Percentiles rank a stretch among this genome's conserved stretches.
These are phyloP conservation scores for Suillus variegatus DNA, from an alignment of 768 basidiomycete species.

Conservation along the genomic window DNA sequence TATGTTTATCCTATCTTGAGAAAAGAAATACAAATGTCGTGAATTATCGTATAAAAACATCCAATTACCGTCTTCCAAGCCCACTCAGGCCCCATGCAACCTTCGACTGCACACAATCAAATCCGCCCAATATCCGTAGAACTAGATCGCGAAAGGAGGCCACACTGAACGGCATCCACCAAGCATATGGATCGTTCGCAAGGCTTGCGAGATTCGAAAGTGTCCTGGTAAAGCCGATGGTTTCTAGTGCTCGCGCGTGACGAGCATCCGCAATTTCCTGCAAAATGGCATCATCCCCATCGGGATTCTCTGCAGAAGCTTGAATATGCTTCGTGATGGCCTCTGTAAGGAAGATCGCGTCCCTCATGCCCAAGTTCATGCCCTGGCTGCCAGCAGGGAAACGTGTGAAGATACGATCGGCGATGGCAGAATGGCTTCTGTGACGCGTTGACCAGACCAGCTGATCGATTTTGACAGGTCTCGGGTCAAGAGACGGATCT, in stretches of 20 bases:
- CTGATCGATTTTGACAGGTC: constrained; percentile 35
- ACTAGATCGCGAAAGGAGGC: constrained; percentile 26
- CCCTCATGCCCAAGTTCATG: constrained; percentile 59
- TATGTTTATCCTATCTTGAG: no score
- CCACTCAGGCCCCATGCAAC: constrained; percentile 30
- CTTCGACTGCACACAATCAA: constrained; percentile 17
- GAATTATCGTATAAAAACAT: background rate
- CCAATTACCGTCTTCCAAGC: constrained; percentile 22
- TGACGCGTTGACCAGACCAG: constrained; percentile 44
- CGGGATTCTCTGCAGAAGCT: constrained; percentile 5
- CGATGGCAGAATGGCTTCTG: constrained; percentile 43
- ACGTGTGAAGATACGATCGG: constrained; percentile 35
- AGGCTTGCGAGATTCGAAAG: constrained; percentile 26
- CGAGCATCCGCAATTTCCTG: no score
- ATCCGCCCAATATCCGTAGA: constrained; percentile 23
- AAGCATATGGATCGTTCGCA: constrained; percentile 17
- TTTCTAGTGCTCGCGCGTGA: constrained; percentile 15
- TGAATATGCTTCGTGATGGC: constrained; percentile 38
- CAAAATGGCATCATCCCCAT: no score
- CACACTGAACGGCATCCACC: constrained; percentile 29
- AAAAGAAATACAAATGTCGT: no score
- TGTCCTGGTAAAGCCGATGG: constrained; percentile 42
- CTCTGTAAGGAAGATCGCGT: constrained; percentile 47
- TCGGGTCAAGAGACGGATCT: background rate
- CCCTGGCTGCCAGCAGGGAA: constrained; percentile 55